Evolutionary conservation across 306 rosid genomes (phyloP).

Genomic region (Senna siamea): DNA sequence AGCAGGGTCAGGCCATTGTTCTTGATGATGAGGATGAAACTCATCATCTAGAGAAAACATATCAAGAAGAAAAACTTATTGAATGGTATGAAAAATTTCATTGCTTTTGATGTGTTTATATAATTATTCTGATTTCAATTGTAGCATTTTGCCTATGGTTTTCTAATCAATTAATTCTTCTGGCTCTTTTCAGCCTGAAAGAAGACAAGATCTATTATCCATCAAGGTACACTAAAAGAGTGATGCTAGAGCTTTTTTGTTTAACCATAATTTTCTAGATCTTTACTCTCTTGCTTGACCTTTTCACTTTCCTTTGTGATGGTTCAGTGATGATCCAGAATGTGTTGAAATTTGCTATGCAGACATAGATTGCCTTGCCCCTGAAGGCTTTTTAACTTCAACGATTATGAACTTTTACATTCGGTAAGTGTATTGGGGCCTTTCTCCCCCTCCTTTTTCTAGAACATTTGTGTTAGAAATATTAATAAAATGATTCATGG

Average conservation of each 20-base stretch:
- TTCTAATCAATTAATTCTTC: conserved; percentile 33
- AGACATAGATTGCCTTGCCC: conserved; percentile 81
- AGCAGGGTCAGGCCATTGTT: conserved; percentile 71
- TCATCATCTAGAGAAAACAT: conserved; percentile 47
- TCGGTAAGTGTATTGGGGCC: conserved; percentile 53
- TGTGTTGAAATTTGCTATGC: conserved; percentile 72
- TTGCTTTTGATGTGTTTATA: conserved; percentile 4
- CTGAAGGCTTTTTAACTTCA: conserved; percentile 78
- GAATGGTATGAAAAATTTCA: conserved; percentile 56
- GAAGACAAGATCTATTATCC: conserved; percentile 85
- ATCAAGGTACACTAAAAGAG: conserved; percentile 62
- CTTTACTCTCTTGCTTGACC: conserved; percentile 19
- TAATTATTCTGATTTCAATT: conserved; percentile 28
- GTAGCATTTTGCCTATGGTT: conserved; percentile 15
- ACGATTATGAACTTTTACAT: conserved; percentile 92
- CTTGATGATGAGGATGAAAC: conserved; percentile 58
- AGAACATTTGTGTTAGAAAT: background rate
- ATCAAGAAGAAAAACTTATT: conserved; percentile 48
- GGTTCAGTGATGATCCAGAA: conserved; percentile 88
- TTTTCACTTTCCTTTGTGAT: conserved; percentile 38
- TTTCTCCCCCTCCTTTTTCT: background rate
- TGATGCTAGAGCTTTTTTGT: conserved; percentile 29
- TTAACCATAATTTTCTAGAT: conserved; percentile 26
- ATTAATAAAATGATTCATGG: background rate
- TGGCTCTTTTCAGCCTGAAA: conserved; percentile 65